Evolutionary conservation across 331 rosid genomes (phyloP).

Genomic region (Malus hybrid): DNA sequence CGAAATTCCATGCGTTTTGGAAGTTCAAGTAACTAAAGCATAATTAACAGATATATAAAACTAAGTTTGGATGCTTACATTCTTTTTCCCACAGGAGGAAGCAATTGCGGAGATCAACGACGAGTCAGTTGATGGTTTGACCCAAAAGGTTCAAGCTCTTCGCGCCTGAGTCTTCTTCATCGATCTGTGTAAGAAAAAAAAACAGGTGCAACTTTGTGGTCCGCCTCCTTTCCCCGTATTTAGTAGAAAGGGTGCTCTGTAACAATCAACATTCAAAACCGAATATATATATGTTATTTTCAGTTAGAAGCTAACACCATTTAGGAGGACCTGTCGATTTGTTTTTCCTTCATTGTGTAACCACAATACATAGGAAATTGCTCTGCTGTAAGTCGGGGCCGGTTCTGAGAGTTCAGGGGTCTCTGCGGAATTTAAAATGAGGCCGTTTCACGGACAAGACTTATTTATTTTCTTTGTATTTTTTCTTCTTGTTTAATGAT

Average conservation of each 20-base stretch:
- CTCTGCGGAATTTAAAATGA: too few species aligned
- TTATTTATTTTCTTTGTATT: constrained; percentile 10
- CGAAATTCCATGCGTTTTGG: too few species aligned
- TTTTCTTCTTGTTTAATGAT: not conserved
- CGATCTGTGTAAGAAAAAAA: not conserved
- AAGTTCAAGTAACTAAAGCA: too few species aligned
- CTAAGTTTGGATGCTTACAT: not conserved
- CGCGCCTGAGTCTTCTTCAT: constrained; percentile 28
- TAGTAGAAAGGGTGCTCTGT: not conserved
- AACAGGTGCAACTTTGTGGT: constrained; percentile 14
- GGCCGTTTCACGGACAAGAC: too few species aligned
- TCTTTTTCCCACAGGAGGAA: constrained; percentile 35
- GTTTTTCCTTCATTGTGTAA: constrained; percentile 1
- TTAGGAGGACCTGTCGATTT: constrained; percentile 1
- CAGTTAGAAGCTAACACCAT: constrained; percentile 37
- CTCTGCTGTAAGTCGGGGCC: constrained; percentile 12
- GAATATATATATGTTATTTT: not conserved
- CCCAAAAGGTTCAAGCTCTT: constrained; percentile 46
- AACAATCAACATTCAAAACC: not conserved
- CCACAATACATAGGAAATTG: not conserved
- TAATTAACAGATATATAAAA: too few species aligned
- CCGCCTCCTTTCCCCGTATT: constrained; percentile 7
- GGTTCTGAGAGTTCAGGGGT: too few species aligned
- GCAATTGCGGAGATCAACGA: constrained; percentile 51
- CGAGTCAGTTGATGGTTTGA: constrained; percentile 49